phyloP scores from a whole-genome alignment of 495 filamentous ascomycete genomes.

The Elaphomyces granulatus region DNA sequence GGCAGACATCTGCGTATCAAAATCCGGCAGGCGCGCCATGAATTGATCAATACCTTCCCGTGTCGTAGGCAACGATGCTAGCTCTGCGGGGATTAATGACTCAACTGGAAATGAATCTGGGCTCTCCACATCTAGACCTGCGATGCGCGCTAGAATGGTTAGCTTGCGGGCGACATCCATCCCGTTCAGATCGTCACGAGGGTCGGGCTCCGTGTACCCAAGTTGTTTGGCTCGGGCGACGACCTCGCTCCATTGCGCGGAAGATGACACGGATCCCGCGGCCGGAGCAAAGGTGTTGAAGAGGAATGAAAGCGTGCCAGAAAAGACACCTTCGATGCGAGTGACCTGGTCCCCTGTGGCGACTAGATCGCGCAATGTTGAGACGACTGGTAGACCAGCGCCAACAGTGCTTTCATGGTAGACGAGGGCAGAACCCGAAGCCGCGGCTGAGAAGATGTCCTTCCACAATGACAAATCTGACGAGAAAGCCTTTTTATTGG shows the following conservation, averaged over 20 bases:
- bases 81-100: slow-evolving; percentile 69
- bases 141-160: slow-evolving; percentile 77
- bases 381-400: slow-evolving; percentile 81
- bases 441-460: slow-evolving; percentile 56
- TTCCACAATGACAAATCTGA: slow-evolving; percentile 61
- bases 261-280: slow-evolving; percentile 30
- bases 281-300: slow-evolving; percentile 89
- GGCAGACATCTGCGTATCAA: slow-evolving; percentile 72
- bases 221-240: slow-evolving; percentile 81
- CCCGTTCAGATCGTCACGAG: slow-evolving; percentile 89
- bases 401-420: slow-evolving; percentile 93
- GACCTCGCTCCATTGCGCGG: slow-evolving; percentile 71
- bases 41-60: slow-evolving; percentile 52
- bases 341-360: slow-evolving; percentile 78
- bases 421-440: slow-evolving; percentile 50
- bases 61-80: slow-evolving; percentile 58
- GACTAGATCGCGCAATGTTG: slow-evolving; percentile 76
- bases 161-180: slow-evolving; percentile 94
- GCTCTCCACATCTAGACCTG: slow-evolving; percentile 59
- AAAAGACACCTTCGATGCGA: slow-evolving; percentile 92
- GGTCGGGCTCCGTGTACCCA: slow-evolving; percentile 97
- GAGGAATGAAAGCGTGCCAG: slow-evolving; percentile 87
- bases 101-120: slow-evolving; percentile 83
- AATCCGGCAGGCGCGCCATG: slow-evolving; percentile 56
- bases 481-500: slow-evolving; percentile 96